These are phyloP conservation scores for Ceratocystis variospora DNA, from an alignment of 2,329 filamentous ascomycete species.

Conservation along the genomic window DNA sequence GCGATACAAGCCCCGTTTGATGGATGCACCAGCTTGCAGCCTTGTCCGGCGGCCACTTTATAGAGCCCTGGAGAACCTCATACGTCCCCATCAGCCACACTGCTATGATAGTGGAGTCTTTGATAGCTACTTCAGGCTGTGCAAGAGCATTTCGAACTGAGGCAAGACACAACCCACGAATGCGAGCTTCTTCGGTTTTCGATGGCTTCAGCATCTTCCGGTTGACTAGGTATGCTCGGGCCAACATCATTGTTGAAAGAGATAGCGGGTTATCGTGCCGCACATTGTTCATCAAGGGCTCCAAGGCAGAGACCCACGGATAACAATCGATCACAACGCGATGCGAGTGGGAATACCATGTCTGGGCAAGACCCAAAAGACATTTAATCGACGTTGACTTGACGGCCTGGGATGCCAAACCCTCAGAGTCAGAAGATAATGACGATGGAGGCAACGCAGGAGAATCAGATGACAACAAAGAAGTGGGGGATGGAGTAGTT, in stretches of 20 bases:
- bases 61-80: constrained; percentile 15
- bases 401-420: neutral
- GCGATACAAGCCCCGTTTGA: constrained; percentile 11
- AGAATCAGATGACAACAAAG: neutral
- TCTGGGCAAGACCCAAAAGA: constrained; percentile 8
- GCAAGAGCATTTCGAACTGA: constrained; percentile 14
- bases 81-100: constrained; percentile 18
- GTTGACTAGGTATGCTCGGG: constrained; percentile 16
- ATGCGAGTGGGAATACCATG: constrained; percentile 14
- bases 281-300: constrained; percentile 16
- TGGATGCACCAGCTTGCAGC: constrained; percentile 14
- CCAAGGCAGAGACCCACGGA: constrained; percentile 17
- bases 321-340: constrained; percentile 18
- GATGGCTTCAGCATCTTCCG: constrained; percentile 5
- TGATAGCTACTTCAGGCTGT: neutral
- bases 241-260: constrained; percentile 17
- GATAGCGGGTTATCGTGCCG: constrained; percentile 12
- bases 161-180: constrained; percentile 12
- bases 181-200: neutral
- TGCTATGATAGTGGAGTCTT: constrained; percentile 16
- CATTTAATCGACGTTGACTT: neutral
- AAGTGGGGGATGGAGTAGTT: neutral
- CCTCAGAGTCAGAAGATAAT: neutral
- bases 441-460: neutral
- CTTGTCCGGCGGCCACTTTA: constrained; percentile 14